phyloP scores from a whole-genome alignment of 306 rosid species.

The Vigna reflexopilosa region DNA sequence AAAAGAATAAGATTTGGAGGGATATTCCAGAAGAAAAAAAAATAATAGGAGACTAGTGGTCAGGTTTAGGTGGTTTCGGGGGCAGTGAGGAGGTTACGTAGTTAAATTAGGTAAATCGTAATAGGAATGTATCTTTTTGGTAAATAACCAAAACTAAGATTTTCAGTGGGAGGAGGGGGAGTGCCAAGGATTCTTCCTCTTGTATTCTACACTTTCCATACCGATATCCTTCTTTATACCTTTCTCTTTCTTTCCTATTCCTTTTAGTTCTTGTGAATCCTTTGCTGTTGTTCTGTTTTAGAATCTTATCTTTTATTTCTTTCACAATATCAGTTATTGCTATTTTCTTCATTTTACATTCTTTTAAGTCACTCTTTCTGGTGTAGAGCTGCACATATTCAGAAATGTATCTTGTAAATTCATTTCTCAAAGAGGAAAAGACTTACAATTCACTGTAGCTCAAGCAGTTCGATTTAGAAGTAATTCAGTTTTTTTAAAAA shows the following conservation, averaged over 20 bases:
- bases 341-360: constrained; percentile 6
- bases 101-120: constrained; percentile 15
- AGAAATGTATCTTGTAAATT: background rate
- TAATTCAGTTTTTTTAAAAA: too few species aligned
- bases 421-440: constrained; percentile 14
- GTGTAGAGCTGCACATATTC: background rate
- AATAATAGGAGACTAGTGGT: background rate
- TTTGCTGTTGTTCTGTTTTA: background rate
- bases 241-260: constrained; percentile 2
- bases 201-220: constrained; percentile 12
- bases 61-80: background rate
- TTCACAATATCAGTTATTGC: background rate
- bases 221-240: background rate
- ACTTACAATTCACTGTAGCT: background rate
- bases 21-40: background rate
- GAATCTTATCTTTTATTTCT: constrained; percentile 24
- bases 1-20: constrained; percentile 8
- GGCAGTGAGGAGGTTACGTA: background rate
- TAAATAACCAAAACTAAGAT: constrained; percentile 18
- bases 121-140: background rate
- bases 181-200: background rate
- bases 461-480: too few species aligned
- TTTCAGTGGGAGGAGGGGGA: background rate
- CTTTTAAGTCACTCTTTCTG: background rate
- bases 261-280: background rate